Base-by-base conservation (phyloP, 306 rosid genomes). In the Acacia acuminata region DNA sequence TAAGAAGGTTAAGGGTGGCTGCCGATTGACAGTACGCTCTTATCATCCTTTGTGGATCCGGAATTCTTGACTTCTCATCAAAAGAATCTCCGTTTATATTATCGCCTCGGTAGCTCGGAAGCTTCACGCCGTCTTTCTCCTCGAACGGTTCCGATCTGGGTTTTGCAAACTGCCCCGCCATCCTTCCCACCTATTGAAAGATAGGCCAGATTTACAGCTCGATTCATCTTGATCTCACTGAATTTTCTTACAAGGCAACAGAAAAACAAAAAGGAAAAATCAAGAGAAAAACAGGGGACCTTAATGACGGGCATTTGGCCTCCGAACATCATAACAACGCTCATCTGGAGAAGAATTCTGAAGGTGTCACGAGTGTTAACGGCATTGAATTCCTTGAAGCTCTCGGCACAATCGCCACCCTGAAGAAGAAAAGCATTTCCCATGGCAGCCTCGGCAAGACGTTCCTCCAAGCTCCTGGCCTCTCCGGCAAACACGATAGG, bases 161-260 rank as follows among this genome's bases (percentile, higher is more conserved):
- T 84, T 93, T 96, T 8, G 99, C 99, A 82, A 96, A 96, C 76
- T 96, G 99, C 66, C 99, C 99, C 42, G 99, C 99, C 99, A 96
- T 94, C 88, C 99, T 88, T 13, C 99, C 99, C 60, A 96, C 98
- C 99, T 96, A 78, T 45, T 22, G 4, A 83, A 44, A 36, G 22
- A 82, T 56, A 25, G n/a, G 25, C 75, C 77, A 72, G 22, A 76
- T 80, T 76, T 67, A 79, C 45, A 79, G 24, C 64, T 44, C 56
- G 13, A 5, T 71, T 63, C 32, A 63, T 20, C 3, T 32, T 34
- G 6, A 50, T 27, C 13, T 56, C 69, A 55, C 3, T 71, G n/a
- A 61, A 4, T 27, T 51, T 10, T 25, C 17, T 32, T 6, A 16
- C 4, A 42, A 14, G 0, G 20, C n/a, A 45, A 72, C 8, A 16